Evolutionary conservation across 1,284 basidiomycete genomes (phyloP), one percentile per base, ranked within the genome.

Genomic region (Anthracocystis panici-leucophaei): DNA sequence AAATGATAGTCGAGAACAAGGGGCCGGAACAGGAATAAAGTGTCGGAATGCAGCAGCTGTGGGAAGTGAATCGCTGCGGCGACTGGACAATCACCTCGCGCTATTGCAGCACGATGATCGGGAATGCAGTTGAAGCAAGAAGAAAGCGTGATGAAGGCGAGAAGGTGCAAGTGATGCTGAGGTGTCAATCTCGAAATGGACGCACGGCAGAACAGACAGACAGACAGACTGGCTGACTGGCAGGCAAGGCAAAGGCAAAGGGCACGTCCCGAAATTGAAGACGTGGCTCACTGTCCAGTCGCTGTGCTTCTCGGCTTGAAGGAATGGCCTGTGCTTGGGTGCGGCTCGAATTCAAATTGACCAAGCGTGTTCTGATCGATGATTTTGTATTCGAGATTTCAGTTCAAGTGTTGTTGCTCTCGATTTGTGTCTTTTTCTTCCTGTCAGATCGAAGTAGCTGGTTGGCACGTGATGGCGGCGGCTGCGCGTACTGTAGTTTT

Each of bases 301-400:
- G 42, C 44, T 46, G 10, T 45, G 44, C 12, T n/a, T 45, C 44
- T 23, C 21, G 21, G 10, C 18, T n/a, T 45, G 41, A 4, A 5
- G 12, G n/a, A 57, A 40, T 70, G 67, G 68, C 68, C 62, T 65
- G 68, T 71, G 68, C 68, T 71, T 70, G 67, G 61, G 54, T 62
- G 59, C 65, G 58, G 23, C 33, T 57, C 14, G n/a, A 27, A n/a
- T 16, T 8, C 31, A 46, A 23, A 20, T 16, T 5, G 35, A 2
- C 6, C n/a, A 23, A 33, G 35, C 48, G 50, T 27, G 38, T 33
- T 56, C 48, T 52, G 58, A 61, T 61, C 65, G 42, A 12, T n/a
- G 14, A 38, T n/a, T 60, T 57, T 55, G 57, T 50, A 57, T 45
- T 59, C 42, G 14, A 33, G 27, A 9, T 48, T 48, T 7, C 6